Conservation (phyloP, 192 early-diverging fungal species). For the Linnemannia zychae region DNA sequence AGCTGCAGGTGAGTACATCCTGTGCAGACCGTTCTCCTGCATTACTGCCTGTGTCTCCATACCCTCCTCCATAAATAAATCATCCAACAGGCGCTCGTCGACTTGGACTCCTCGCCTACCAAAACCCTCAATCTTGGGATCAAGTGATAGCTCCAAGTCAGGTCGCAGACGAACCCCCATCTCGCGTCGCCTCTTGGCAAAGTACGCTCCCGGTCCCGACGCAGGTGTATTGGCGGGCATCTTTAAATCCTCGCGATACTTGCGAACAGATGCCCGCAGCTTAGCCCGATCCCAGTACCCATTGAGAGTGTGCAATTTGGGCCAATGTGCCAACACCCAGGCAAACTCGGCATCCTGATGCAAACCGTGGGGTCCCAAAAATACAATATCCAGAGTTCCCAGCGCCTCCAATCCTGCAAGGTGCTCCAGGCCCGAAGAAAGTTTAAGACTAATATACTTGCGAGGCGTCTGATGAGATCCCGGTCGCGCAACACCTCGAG, state of each 20-base stretch:
- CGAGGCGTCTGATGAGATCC: background rate
- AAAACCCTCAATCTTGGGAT: background rate
- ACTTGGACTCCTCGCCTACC: background rate
- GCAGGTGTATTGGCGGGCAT: background rate
- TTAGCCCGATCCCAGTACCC: conserved; percentile 13
- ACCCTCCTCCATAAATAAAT: background rate
- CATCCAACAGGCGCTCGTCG: conserved; percentile 2
- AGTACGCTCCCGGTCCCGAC: background rate
- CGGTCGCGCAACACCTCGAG: background rate
- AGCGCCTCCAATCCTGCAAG: conserved; percentile 9
- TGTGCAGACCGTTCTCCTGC: background rate
- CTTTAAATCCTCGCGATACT: conserved; percentile 2
- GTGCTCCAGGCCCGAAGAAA: conserved; percentile 3
- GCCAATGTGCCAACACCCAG: conserved; percentile 23
- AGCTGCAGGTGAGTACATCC: background rate
- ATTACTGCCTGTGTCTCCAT: background rate
- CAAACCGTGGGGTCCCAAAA: conserved; percentile 16
- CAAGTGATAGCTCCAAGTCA: background rate
- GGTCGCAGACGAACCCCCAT: background rate
- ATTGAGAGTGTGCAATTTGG: background rate
- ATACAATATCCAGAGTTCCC: background rate
- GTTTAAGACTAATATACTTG: conserved; percentile 5
- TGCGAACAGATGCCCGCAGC: background rate
- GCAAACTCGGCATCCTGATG: conserved; percentile 4
- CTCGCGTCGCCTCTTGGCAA: conserved; percentile 3